A percentile compares a stretch with the other conserved stretches of the same genome.
These are phyloP conservation scores for Fusarium penzigii DNA, from an alignment of 2,329 filamentous ascomycete genomes.

Conservation along the genomic window DNA sequence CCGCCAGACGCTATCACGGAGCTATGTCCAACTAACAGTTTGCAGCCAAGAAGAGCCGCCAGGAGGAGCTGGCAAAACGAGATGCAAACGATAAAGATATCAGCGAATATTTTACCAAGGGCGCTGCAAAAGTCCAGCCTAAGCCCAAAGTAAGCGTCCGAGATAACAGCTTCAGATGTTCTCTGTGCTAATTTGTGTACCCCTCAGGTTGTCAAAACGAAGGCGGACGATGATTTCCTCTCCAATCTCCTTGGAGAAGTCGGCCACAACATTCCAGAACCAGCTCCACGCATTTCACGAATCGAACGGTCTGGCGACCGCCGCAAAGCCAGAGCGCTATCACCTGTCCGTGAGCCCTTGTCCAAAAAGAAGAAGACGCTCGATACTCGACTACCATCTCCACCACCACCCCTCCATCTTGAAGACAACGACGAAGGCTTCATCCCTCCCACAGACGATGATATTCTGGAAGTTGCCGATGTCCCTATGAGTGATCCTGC, in stretches of 20 bases:
- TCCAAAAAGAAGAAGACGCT: slow-evolving; percentile 60
- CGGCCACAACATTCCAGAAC: slow-evolving; percentile 67
- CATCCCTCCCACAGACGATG: slow-evolving; percentile 62
- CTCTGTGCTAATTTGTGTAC: slow-evolving; percentile 9
- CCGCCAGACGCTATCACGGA: too few relatives aligned
- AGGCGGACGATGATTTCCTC: slow-evolving; percentile 88
- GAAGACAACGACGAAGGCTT: slow-evolving; percentile 59
- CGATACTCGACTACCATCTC: slow-evolving; percentile 50
- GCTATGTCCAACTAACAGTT: not conserved
- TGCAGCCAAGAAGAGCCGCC: slow-evolving; percentile 79
- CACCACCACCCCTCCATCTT: slow-evolving; percentile 38
- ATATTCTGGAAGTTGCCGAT: slow-evolving; percentile 44
- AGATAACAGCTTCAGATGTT: not conserved
- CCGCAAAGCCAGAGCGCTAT: slow-evolving; percentile 77
- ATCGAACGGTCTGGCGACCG: slow-evolving; percentile 73
- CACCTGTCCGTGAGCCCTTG: slow-evolving; percentile 62
- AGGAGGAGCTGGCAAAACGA: slow-evolving; percentile 81
- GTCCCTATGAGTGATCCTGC: slow-evolving; percentile 83
- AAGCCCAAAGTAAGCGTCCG: slow-evolving; percentile 72
- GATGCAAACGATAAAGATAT: slow-evolving; percentile 91
- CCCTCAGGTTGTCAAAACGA: slow-evolving; percentile 69
- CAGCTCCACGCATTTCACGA: slow-evolving; percentile 58
- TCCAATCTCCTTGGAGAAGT: slow-evolving; percentile 83
- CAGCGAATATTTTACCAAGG: slow-evolving; percentile 89
- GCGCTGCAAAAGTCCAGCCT: slow-evolving; percentile 62